Evolutionary conservation across 73 alveolate species (phyloP).

Genomic region (Blepharisma stoltei): DNA sequence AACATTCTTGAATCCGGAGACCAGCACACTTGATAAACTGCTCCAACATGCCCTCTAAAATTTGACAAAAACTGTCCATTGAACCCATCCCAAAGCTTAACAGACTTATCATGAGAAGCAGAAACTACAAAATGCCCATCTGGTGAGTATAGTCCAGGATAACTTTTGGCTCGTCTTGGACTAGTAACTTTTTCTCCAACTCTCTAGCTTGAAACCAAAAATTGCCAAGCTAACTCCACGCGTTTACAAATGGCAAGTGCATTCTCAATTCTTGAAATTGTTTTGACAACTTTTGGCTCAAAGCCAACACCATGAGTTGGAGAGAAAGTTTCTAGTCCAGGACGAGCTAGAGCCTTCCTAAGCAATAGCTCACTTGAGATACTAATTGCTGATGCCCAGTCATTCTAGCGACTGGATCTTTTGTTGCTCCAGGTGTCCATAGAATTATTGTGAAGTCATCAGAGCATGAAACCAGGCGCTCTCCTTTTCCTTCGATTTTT

Average conservation of each 20-base stretch:
- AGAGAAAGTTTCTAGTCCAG: neutral
- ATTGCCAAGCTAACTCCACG: neutral
- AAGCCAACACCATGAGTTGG: no score
- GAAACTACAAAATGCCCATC: constrained; percentile 97
- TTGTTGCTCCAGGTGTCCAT: constrained; percentile 83
- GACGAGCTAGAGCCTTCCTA: no score
- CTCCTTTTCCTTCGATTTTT: constrained; percentile 59
- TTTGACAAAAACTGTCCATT: constrained; percentile 91
- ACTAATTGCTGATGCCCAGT: constrained; percentile 98
- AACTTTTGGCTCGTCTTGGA: constrained; percentile 38
- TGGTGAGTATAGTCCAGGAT: constrained; percentile 97
- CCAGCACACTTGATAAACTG: constrained; percentile 98
- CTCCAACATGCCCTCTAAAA: constrained; percentile 97
- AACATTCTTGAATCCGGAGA: constrained; percentile 96
- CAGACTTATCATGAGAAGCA: constrained; percentile 98
- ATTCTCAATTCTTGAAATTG: no score
- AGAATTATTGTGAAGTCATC: constrained; percentile 97
- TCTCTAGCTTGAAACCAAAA: neutral
- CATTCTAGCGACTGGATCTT: constrained; percentile 90
- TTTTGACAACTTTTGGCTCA: no score
- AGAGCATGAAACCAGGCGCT: constrained; percentile 95
- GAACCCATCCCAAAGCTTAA: constrained; percentile 97
- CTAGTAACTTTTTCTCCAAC: neutral
- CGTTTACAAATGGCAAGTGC: neutral
- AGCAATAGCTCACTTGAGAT: constrained; percentile 67